phyloP scores from a whole-genome alignment of 2,329 filamentous ascomycete species.

The Chaetothyriales sp. region DNA sequence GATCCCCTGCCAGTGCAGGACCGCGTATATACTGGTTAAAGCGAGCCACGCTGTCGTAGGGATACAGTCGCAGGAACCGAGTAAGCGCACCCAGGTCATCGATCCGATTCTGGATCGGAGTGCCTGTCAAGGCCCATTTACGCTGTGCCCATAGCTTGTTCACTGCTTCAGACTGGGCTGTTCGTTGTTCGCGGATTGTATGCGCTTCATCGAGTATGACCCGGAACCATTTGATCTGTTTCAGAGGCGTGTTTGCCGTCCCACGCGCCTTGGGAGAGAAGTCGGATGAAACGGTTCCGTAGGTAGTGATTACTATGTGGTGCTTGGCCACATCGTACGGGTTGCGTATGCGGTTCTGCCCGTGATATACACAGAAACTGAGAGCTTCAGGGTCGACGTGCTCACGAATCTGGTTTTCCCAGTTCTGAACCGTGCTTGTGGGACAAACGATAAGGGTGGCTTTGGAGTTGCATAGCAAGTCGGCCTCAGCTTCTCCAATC shows the following conservation, averaged over 20 bases:
- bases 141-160: constrained; percentile 64
- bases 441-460: constrained; percentile 79
- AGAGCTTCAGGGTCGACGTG: constrained; percentile 55
- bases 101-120: constrained; percentile 83
- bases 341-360: constrained; percentile 57
- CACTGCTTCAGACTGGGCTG: constrained; percentile 70
- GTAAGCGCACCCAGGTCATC: constrained; percentile 80
- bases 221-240: constrained; percentile 77
- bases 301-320: constrained; percentile 84
- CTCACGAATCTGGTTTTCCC: constrained; percentile 78
- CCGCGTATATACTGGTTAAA: constrained; percentile 69
- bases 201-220: constrained; percentile 92
- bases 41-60: constrained; percentile 62
- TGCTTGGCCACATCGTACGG: constrained; percentile 52
- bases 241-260: constrained; percentile 43
- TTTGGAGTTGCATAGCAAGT: constrained; percentile 50
- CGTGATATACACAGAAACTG: constrained; percentile 74
- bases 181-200: constrained; percentile 73
- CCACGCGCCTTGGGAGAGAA: constrained; percentile 39
- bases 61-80: constrained; percentile 67
- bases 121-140: constrained; percentile 94
- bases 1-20: constrained; percentile 76
- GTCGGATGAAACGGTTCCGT: constrained; percentile 74
- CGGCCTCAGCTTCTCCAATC: constrained; percentile 19
- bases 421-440: constrained; percentile 81